A percentile compares a stretch with the other conserved stretches of the same genome.
These are phyloP conservation scores for Podaxis carcinomalis DNA, from an alignment of 768 basidiomycete species.

Conservation along the genomic window DNA sequence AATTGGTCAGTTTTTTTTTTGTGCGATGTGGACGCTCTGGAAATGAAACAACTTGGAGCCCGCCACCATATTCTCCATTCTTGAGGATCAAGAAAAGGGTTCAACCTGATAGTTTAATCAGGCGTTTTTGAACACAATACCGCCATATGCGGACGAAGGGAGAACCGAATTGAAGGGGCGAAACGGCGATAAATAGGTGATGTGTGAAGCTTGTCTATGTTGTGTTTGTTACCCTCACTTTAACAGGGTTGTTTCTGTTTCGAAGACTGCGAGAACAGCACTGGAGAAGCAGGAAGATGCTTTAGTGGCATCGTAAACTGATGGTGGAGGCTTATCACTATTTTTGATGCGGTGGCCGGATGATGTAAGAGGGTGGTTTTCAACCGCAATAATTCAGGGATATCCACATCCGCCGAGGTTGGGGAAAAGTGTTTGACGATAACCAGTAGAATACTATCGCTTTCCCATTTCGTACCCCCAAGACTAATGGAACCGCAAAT, in stretches of 20 bases:
- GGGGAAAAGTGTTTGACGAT: not conserved
- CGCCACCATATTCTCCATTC: conserved; percentile 2
- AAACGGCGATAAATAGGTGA: conserved; percentile 8
- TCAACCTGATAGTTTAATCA: not conserved
- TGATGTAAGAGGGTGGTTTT: not conserved
- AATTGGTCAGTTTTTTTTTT: not conserved
- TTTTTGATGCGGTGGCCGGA: not conserved
- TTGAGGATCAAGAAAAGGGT: not conserved
- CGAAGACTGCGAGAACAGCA: not conserved
- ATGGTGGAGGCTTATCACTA: not conserved
- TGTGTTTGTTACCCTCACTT: not conserved
- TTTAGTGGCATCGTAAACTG: not conserved
- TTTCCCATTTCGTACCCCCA: not conserved
- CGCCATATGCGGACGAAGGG: conserved; percentile 5
- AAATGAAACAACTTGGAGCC: not conserved
- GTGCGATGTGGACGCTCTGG: not conserved
- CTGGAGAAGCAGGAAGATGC: not conserved
- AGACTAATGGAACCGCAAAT: not conserved
- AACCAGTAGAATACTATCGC: not conserved
- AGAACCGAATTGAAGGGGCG: not conserved
- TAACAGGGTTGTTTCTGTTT: not conserved
- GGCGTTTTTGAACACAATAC: not conserved
- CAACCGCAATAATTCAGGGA: not conserved
- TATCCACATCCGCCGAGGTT: not conserved
- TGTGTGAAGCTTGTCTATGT: not conserved